Conservation (phyloP, 2,329 filamentous ascomycete genomes). For the Ophiocordyceps polyrhachis-furcata region DNA sequence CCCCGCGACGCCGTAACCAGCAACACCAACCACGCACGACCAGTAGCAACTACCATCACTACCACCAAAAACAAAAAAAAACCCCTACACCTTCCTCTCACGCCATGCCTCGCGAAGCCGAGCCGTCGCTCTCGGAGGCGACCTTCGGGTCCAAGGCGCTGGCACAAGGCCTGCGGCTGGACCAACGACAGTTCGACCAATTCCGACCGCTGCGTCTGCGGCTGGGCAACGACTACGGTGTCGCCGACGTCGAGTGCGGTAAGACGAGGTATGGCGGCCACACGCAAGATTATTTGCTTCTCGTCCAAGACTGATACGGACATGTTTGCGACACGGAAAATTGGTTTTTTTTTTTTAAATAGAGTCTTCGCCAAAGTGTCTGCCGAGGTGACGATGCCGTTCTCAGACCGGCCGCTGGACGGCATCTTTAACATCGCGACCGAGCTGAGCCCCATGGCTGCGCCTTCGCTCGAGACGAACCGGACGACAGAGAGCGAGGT, state of each 20-base stretch:
- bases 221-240: constrained; percentile 83
- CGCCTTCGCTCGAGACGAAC: constrained; percentile 74
- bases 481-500: constrained; percentile 70
- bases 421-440: constrained; percentile 85
- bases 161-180: constrained; percentile 60
- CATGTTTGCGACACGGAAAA: neutral
- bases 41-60: too few relatives aligned
- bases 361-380: constrained; percentile 75
- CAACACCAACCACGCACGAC: too few relatives aligned
- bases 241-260: constrained; percentile 70
- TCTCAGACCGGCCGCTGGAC: constrained; percentile 79
- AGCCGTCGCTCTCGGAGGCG: constrained; percentile 77
- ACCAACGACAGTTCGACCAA: constrained; percentile 65
- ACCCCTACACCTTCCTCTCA: neutral
- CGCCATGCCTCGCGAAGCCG: constrained; percentile 78
- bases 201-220: constrained; percentile 59
- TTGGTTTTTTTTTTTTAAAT: too few relatives aligned
- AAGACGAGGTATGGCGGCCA: constrained; percentile 53
- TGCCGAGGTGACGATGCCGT: constrained; percentile 72
- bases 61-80: neutral
- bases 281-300: neutral
- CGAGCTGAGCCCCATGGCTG: constrained; percentile 82
- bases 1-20: neutral
- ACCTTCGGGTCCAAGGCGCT: constrained; percentile 73
- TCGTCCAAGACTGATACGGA: neutral